Percentiles rank a stretch among this genome's conserved stretches.
Evolutionary conservation across 768 basidiomycete genomes (phyloP).

Genomic region (Grammothele lineata): DNA sequence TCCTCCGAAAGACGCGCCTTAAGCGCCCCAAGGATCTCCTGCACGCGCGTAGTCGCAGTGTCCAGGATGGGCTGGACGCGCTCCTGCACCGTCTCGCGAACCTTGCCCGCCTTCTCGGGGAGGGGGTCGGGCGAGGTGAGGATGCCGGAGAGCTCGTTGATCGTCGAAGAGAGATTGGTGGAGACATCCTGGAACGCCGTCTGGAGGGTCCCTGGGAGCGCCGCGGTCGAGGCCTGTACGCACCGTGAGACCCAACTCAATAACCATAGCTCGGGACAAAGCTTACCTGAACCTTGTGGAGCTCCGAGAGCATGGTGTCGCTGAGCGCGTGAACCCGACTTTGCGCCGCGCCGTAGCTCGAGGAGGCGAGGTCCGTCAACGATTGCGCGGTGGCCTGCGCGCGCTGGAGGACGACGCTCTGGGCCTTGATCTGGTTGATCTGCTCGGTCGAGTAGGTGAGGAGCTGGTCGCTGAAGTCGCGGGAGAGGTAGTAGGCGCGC

Average conservation of each 20-base stretch:
- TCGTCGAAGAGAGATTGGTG: slow-evolving; percentile 47
- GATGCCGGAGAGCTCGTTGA: slow-evolving; percentile 51
- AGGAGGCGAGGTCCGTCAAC: slow-evolving; percentile 56
- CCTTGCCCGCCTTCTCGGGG: slow-evolving; percentile 56
- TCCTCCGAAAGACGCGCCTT: slow-evolving; percentile 14
- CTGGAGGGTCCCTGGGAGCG: slow-evolving; percentile 50
- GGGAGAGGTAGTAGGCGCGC: slow-evolving; percentile 64
- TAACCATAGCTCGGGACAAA: background rate
- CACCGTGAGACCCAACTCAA: background rate
- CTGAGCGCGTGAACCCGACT: slow-evolving; percentile 55
- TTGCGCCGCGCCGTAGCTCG: slow-evolving; percentile 52
- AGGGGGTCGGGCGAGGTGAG: slow-evolving; percentile 53
- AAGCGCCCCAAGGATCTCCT: slow-evolving; percentile 25
- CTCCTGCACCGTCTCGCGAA: slow-evolving; percentile 54
- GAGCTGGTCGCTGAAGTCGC: slow-evolving; percentile 57
- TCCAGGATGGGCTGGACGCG: slow-evolving; percentile 62
- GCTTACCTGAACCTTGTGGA: slow-evolving; percentile 52
- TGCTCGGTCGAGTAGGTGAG: slow-evolving; percentile 68
- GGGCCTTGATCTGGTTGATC: slow-evolving; percentile 62
- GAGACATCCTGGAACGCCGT: slow-evolving; percentile 57
- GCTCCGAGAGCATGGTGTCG: slow-evolving; percentile 60
- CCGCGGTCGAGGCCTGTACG: slow-evolving; percentile 47
- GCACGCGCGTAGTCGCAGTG: slow-evolving; percentile 26
- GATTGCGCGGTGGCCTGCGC: slow-evolving; percentile 64
- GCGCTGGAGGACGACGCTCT: slow-evolving; percentile 65